A percentile compares a stretch with the other conserved stretches of the same genome.
Evolutionary conservation across 2,329 filamentous ascomycete species (phyloP).

Genomic region (Echinosphaeria canescens): DNA sequence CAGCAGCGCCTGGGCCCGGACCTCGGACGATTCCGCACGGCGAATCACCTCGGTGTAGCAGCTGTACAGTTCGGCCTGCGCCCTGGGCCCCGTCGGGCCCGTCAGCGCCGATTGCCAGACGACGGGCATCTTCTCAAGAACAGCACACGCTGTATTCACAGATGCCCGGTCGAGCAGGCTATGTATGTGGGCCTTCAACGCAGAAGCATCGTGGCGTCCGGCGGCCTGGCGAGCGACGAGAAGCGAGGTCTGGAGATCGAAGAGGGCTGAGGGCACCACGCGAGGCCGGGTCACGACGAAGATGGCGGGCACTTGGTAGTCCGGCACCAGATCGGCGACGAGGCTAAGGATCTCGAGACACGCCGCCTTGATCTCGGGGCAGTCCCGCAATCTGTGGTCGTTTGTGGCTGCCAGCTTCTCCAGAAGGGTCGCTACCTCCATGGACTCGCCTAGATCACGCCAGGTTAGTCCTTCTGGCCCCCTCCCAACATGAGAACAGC

Average conservation of each 20-base stretch:
- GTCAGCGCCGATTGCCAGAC: slow-evolving; percentile 7
- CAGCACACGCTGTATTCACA: slow-evolving; percentile 17
- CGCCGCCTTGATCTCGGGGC: slow-evolving; percentile 19
- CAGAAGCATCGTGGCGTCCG: slow-evolving; percentile 7
- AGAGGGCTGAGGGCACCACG: no score
- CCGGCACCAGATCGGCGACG: slow-evolving; percentile 4
- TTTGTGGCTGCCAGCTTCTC: no score
- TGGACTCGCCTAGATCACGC: not conserved
- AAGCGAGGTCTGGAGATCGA: not conserved
- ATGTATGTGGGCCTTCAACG: slow-evolving; percentile 6
- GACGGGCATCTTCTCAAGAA: slow-evolving; percentile 15
- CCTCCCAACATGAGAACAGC: no score
- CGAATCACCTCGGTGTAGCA: slow-evolving; percentile 20
- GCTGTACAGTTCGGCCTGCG: slow-evolving; percentile 12
- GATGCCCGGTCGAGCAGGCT: slow-evolving; percentile 7
- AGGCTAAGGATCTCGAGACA: slow-evolving; percentile 23
- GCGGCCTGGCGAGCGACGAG: slow-evolving; percentile 5
- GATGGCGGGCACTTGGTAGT: not conserved
- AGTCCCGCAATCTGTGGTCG: no score
- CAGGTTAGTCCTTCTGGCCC: not conserved
- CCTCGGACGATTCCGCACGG: slow-evolving; percentile 16
- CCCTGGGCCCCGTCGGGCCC: slow-evolving; percentile 4
- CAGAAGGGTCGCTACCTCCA: no score
- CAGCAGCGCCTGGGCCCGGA: slow-evolving; percentile 21
- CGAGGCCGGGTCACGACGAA: no score